Conservation (phyloP, 1,139 yeast species). For the Saccharomyces hybrid region DNA sequence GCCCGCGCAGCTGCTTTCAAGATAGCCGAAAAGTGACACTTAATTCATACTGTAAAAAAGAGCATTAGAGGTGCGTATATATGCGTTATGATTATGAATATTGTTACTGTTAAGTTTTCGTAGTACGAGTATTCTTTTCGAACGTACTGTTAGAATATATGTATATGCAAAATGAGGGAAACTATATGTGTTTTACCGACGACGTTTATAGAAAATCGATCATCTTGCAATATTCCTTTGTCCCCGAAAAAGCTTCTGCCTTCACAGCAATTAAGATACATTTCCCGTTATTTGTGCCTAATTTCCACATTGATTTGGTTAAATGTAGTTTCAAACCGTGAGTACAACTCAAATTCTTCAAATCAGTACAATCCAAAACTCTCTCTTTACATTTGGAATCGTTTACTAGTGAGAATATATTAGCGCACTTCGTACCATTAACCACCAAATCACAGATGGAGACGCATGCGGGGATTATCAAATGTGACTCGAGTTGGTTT, state of each 20-base stretch:
- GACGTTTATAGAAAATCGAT: slow-evolving; percentile 7
- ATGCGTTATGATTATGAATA: not conserved
- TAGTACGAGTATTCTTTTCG: not conserved
- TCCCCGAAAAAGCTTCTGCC: slow-evolving; percentile 17
- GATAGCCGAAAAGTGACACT: not conserved
- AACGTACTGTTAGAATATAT: not conserved
- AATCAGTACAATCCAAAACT: slow-evolving; percentile 17
- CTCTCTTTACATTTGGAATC: slow-evolving; percentile 18
- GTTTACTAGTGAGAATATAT: slow-evolving; percentile 19
- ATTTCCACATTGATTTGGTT: slow-evolving; percentile 25
- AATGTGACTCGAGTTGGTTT: slow-evolving; percentile 6
- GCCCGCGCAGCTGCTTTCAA: not conserved
- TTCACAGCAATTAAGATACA: slow-evolving; percentile 22
- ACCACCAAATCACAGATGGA: slow-evolving; percentile 22
- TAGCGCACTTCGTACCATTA: slow-evolving; percentile 21
- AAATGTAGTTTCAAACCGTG: slow-evolving; percentile 22
- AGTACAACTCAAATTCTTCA: slow-evolving; percentile 9
- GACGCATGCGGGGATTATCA: slow-evolving; percentile 28
- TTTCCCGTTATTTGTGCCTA: slow-evolving; percentile 16
- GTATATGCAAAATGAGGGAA: not conserved
- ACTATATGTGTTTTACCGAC: not conserved
- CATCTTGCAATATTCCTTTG: slow-evolving; percentile 18
- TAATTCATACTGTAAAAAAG: not conserved
- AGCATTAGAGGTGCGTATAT: not conserved
- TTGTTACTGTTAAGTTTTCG: not conserved